Evolutionary conservation across 2,329 filamentous ascomycete genomes (phyloP), one percentile per base, ranked within the genome.

Genomic region (Penicillium brevicompactum): DNA sequence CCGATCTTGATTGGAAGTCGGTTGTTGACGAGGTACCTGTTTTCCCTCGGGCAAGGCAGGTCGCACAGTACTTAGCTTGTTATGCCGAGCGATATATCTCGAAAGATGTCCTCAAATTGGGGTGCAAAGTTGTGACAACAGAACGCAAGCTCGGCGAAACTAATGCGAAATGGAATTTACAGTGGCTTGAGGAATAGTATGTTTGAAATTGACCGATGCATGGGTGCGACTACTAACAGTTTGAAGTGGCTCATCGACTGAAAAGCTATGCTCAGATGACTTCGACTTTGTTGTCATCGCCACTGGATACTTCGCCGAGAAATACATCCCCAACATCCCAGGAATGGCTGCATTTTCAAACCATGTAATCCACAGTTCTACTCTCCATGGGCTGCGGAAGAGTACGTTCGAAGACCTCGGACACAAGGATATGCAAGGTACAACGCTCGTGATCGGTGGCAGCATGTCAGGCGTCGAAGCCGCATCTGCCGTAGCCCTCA

Each of bases 381-480:
- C 81, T 27, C 87, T 91, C 49, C 79, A 87, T 3, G 78, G 82
- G 51, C 70, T 89, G 2, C 63, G 72, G 0, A 68, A 75, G 4
- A 45, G 66, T 31, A 3, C 45, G 6, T 9, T 7, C 2, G 16
- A 41, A 2, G 4, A 10, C n/a, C 40, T 60, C 22, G 46, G 61
- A 4, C 38, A 59, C 16, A 48, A 46, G 4, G 34, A 56, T 11
- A 34, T 43, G 5, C 24, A 78, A 1, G 82, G 84, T 16, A 90
- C 87, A 65, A 85, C 94, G 14, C 78, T 91, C 1, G 79, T 95
- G 0, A 84, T 92, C 1, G 91, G 91, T 0, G 90, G 90, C 0
- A 89, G 92, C 64, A 92, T 94, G 82, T 93, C 90, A 2, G 90
- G 90, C 0, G 84, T 89, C 5, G 91, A 95, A 75, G 87, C 88